These are phyloP conservation scores for Cryptococcus amylolentus DNA, from an alignment of 1,284 basidiomycete species.

Conservation along the genomic window DNA sequence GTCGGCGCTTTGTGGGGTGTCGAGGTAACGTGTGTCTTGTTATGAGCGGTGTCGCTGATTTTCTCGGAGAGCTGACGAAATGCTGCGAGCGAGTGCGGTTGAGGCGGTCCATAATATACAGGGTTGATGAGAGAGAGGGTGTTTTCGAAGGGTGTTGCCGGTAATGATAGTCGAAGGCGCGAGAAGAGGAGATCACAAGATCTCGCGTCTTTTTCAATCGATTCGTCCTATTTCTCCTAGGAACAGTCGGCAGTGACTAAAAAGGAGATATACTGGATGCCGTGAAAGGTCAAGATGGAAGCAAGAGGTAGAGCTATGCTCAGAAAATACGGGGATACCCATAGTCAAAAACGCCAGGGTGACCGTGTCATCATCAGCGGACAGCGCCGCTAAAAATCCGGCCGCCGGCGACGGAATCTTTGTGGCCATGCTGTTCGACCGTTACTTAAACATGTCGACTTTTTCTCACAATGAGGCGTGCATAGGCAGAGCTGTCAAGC, in stretches of 20 bases:
- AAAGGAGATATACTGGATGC: too few relatives aligned
- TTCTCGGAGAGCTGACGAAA: conserved; percentile 33
- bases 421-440: too few relatives aligned
- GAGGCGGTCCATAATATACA: conserved; percentile 21
- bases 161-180: neutral
- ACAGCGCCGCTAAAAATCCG: too few relatives aligned
- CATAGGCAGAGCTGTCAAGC: too few relatives aligned
- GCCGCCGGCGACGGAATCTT: too few relatives aligned
- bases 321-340: too few relatives aligned
- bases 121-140: neutral
- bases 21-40: conserved; percentile 22
- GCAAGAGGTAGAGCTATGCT: too few relatives aligned
- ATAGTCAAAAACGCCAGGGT: too few relatives aligned
- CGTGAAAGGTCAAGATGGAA: too few relatives aligned
- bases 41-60: conserved; percentile 27
- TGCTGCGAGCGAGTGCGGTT: conserved; percentile 30
- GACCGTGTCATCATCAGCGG: too few relatives aligned
- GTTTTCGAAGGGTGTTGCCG: neutral
- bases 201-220: neutral
- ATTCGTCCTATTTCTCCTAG: neutral
- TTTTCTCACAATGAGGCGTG: too few relatives aligned
- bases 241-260: neutral
- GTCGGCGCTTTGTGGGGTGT: conserved; percentile 32
- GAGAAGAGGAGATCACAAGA: neutral
- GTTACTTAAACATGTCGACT: too few relatives aligned